A percentile compares a stretch with the other conserved stretches of the same genome.
Conservation (phyloP, 2,329 filamentous ascomycete species). For the Laburnicola sp. region DNA sequence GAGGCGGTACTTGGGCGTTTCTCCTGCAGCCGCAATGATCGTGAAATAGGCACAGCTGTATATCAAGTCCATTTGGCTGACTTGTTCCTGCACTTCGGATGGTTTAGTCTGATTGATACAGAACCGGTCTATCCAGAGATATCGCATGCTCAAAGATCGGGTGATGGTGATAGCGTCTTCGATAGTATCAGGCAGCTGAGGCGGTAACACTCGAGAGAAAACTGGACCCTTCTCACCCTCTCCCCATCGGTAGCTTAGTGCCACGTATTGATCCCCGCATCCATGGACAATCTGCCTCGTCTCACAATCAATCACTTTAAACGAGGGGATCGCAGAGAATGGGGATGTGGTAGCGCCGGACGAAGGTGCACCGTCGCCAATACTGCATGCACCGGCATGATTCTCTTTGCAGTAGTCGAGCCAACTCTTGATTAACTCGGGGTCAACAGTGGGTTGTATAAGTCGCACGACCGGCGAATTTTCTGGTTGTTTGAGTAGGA, state of each 20-base stretch:
- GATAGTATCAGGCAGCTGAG: not conserved
- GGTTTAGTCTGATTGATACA: slow-evolving; percentile 2
- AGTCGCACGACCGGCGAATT: no score
- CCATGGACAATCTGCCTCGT: not conserved
- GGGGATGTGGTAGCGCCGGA: not conserved
- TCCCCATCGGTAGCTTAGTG: slow-evolving; percentile 12
- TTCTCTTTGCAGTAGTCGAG: not conserved
- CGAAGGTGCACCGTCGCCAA: no score
- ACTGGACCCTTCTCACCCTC: not conserved
- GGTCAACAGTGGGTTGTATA: no score
- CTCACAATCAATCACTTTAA: slow-evolving; percentile 7
- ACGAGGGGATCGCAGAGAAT: no score
- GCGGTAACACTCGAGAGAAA: not conserved
- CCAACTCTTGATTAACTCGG: not conserved
- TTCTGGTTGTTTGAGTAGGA: no score
- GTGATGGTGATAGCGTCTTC: slow-evolving; percentile 1
- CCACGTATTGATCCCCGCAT: not conserved
- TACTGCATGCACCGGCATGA: not conserved
- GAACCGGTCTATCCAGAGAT: slow-evolving; percentile 2
- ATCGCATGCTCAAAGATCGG: not conserved
- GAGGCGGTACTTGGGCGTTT: slow-evolving; percentile 17
- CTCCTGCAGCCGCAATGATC: slow-evolving; percentile 15
- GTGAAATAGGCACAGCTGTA: slow-evolving; percentile 15
- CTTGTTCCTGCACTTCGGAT: slow-evolving; percentile 3
- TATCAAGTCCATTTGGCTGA: slow-evolving; percentile 15